A percentile compares a stretch with the other conserved stretches of the same genome.
phyloP scores from a whole-genome alignment of 768 basidiomycete genomes.

The Russula dissimulans region DNA sequence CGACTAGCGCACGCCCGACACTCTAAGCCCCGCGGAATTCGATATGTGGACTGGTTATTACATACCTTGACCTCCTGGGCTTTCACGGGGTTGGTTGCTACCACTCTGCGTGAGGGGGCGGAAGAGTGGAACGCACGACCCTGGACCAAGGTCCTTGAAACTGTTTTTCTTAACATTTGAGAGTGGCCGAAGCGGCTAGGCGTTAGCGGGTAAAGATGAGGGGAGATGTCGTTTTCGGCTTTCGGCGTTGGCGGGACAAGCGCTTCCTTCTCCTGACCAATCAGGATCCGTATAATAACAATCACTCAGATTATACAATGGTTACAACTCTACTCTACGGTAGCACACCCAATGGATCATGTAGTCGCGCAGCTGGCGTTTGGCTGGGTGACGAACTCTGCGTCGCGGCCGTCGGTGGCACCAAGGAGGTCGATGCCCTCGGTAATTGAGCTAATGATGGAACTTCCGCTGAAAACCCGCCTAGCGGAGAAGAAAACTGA shows the following conservation, averaged over 20 bases:
- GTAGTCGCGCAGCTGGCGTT: conserved; percentile 18
- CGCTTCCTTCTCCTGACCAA: conserved; percentile 10
- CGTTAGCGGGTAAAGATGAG: conserved; percentile 16
- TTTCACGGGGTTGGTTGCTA: conserved; percentile 64
- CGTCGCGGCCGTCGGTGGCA: conserved; percentile 6
- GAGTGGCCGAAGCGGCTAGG: not conserved
- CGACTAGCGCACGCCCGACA: conserved; percentile 33
- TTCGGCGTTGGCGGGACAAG: not conserved
- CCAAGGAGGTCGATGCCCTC: conserved; percentile 30
- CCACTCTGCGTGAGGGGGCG: conserved; percentile 46
- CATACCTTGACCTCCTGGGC: conserved; percentile 75
- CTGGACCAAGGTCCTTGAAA: conserved; percentile 43
- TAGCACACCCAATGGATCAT: conserved; percentile 26
- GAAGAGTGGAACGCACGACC: conserved; percentile 59
- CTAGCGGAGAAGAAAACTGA: conserved; percentile 29
- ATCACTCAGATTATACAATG: not conserved
- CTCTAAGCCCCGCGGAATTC: conserved; percentile 4
- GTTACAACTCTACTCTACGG: conserved; percentile 15
- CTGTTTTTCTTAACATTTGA: conserved; percentile 55
- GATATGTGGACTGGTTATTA: not conserved
- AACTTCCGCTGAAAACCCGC: conserved; percentile 26
- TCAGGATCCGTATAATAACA: conserved; percentile 8
- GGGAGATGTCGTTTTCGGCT: not conserved
- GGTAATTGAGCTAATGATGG: conserved; percentile 46
- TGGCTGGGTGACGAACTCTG: conserved; percentile 17